Evolutionary conservation across 1,284 basidiomycete genomes (phyloP).

Genomic region (Pterula multifida): DNA sequence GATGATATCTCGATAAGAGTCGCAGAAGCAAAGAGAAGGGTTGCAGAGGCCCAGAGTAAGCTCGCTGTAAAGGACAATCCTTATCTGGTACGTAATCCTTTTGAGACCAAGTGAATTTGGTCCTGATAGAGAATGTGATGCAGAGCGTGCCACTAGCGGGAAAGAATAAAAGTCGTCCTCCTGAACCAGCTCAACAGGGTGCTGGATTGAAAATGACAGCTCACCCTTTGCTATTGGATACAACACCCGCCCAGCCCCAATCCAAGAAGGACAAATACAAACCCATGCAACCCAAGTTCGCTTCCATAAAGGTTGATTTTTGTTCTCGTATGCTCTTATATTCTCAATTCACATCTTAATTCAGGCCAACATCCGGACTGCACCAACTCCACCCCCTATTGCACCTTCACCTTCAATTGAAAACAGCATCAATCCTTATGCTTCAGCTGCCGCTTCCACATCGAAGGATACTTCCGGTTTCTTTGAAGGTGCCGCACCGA

Average conservation of each 20-base stretch:
- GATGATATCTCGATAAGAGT: constrained; percentile 61
- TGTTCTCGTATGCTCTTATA: constrained; percentile 33
- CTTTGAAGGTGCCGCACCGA: constrained; percentile 54
- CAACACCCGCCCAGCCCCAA: constrained; percentile 42
- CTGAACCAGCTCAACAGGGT: constrained; percentile 59
- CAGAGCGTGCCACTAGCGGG: constrained; percentile 39
- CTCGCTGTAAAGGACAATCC: constrained; percentile 68
- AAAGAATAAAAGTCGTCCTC: constrained; percentile 40
- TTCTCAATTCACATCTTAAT: constrained; percentile 17
- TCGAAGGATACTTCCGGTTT: constrained; percentile 39
- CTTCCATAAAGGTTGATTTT: constrained; percentile 73
- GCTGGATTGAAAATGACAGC: constrained; percentile 83
- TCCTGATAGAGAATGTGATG: constrained; percentile 7
- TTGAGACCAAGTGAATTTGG: constrained; percentile 3
- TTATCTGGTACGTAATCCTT: constrained; percentile 50
- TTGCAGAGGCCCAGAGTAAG: constrained; percentile 68
- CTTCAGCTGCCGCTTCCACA: constrained; percentile 46
- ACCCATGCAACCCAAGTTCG: constrained; percentile 95
- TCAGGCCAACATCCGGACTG: constrained; percentile 7
- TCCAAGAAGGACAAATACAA: constrained; percentile 86
- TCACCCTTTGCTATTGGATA: constrained; percentile 76
- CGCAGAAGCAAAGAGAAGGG: constrained; percentile 68
- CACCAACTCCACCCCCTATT: constrained; percentile 13
- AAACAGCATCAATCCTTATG: constrained; percentile 41
- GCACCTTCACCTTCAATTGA: constrained; percentile 11